Base-by-base conservation (phyloP, 164 flowering plant species). In the Annona squamosa region DNA sequence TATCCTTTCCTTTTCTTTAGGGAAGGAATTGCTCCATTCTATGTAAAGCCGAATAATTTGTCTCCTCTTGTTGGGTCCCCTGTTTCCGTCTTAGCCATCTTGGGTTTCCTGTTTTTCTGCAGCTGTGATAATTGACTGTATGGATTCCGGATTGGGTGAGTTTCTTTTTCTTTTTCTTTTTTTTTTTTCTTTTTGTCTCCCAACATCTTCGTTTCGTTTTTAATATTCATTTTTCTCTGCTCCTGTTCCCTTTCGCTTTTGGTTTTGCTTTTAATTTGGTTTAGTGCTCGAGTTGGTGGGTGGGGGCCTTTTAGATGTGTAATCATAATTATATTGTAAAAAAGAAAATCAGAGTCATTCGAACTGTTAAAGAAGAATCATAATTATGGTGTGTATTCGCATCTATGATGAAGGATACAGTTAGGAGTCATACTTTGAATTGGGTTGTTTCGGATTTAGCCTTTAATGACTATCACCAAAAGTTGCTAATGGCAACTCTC, bases 61-160 rank as follows among this genome's bases (percentile, higher is more conserved):
- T n/a, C 67, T 56, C 52, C 67, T 5, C 16, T 73, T 18, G 46
- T 69, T 64, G n/a, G 56, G 26, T 26, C 57, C 46, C 18, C 52
- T 26, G 44, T 65, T 5, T 65, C 26, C 4, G 56, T n/a, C 6
- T 62, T 63, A 19, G 37, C 12, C 5, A 6, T 43, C 42, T 4
- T 71, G 41, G 16, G 45, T 52, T 57, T 17, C 5, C 16, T 64
- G 46, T 48, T 18, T 47, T 47, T 61, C 52, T 48, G 18, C 43
- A 52, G 61, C 45, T 19, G 7, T 26, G 52, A 46, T 17, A 47
- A n/a, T 52, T 48, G 48, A 71, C 73, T 61, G 13, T 18, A 85
- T 85, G 87, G 87, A 82, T 64, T 48, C 18, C 65, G 85, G 80
- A 17, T 67, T 65, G 75, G 85, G 86, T 83, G 59, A 65, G 75